phyloP scores from a whole-genome alignment of 2,329 filamentous ascomycete genomes.

The Ophiostoma angusticollis region DNA sequence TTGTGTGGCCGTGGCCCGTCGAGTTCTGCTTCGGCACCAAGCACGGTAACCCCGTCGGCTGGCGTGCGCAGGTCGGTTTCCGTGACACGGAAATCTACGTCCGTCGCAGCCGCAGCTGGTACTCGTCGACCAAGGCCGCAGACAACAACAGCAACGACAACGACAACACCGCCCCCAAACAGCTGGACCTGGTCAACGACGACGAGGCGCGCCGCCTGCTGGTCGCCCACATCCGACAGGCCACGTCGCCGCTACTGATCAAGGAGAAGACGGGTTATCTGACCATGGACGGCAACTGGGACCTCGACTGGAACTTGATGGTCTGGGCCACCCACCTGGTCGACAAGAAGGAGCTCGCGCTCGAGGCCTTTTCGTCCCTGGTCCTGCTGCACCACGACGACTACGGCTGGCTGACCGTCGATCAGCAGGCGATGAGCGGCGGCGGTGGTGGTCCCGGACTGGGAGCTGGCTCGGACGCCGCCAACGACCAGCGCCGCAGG shows the following conservation, averaged over 20 bases:
- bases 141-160: not conserved
- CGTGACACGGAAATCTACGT: slow-evolving; percentile 70
- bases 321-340: slow-evolving; percentile 57
- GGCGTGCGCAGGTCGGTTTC: slow-evolving; percentile 68
- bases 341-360: slow-evolving; percentile 43
- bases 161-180: slow-evolving; percentile 15
- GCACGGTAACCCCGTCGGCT: slow-evolving; percentile 51
- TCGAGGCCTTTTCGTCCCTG: slow-evolving; percentile 58
- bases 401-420: slow-evolving; percentile 60
- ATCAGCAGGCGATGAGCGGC: slow-evolving; percentile 32
- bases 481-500: slow-evolving; percentile 50
- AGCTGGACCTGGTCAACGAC: slow-evolving; percentile 39
- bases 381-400: slow-evolving; percentile 57
- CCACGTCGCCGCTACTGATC: slow-evolving; percentile 54
- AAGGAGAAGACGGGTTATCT: slow-evolving; percentile 75
- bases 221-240: slow-evolving; percentile 49
- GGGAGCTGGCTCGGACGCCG: not conserved
- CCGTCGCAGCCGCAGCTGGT: slow-evolving; percentile 64
- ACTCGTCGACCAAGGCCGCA: slow-evolving; percentile 20
- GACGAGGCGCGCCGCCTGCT: slow-evolving; percentile 43
- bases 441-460: not conserved
- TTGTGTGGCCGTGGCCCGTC: slow-evolving; percentile 61
- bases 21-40: slow-evolving; percentile 53
- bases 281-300: slow-evolving; percentile 74
- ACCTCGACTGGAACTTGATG: slow-evolving; percentile 78